Evolutionary conservation across 1,139 yeast species (phyloP), one percentile per base, ranked within the genome.

Genomic region (Kazachstania sp.): DNA sequence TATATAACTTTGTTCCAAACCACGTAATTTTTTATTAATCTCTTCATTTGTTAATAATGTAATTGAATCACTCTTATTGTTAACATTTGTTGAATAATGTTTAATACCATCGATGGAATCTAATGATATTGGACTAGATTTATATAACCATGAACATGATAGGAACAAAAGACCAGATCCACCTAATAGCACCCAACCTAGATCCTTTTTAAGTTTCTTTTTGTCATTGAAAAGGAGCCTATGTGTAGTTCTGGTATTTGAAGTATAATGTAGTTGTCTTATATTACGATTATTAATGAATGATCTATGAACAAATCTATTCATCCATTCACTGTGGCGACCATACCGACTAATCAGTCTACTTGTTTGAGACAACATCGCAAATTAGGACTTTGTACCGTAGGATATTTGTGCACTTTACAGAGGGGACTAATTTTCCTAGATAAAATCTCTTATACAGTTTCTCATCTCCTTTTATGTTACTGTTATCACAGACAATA

Each of bases 1-100:
- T 38, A 71, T 63, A 60, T 83, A 86, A 54, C 94, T 81, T 66
- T 88, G 95, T 63, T 90, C 95, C 56, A 74, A 73, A 54, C 80
- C 81, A 50, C 92, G 77, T 52, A 90, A 72, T 53, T 79, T 75
- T 37, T 73, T 69, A 46, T 87, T 77, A 9, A 87, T 92, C 58
- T 87, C 94, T 30, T 78, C 83, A 26, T 87, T 95, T 37, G 77
- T 75, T 51, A 87, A 71, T 42, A 51, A 30, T n/a, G 48, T 40
- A 8, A 46, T 43, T 11, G 52, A 15, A 29, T 35, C 23, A 23
- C 30, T 37, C 12, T 16, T 37, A 8, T 32, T 20, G n/a, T 26
- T 13, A 16, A 29, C 20, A 5, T 29, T 43, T 5, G 43, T 42
- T 13, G 53, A 44, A 26, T 42, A 50, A 20, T 44, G 45, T 28